Evolutionary conservation across 2,329 filamentous ascomycete genomes (phyloP).

Genomic region (Beauveria asiatica): DNA sequence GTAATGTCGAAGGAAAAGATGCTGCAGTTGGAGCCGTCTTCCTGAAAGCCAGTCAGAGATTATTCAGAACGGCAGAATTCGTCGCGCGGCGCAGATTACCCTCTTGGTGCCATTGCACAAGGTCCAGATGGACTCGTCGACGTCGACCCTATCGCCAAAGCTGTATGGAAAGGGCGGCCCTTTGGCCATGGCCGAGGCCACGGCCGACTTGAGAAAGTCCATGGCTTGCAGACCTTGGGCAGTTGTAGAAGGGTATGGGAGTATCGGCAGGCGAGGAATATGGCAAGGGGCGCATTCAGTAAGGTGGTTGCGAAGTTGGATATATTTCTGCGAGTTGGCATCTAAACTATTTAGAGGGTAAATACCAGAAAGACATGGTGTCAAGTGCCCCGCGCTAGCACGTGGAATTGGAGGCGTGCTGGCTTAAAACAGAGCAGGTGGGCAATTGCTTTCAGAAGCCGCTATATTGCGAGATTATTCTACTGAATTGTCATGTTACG

Average conservation of each 20-base stretch:
- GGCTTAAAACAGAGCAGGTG: neutral
- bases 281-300: neutral
- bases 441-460: neutral
- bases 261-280: neutral
- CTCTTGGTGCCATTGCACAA: constrained; percentile 88
- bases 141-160: constrained; percentile 86
- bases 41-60: constrained; percentile 40
- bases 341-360: too few relatives aligned
- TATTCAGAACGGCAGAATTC: neutral
- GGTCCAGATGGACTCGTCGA: constrained; percentile 93
- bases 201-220: constrained; percentile 97
- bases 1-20: constrained; percentile 92
- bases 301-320: neutral
- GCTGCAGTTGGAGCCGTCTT: constrained; percentile 89
- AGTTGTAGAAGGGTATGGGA: neutral
- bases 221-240: constrained; percentile 38
- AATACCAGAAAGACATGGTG: neutral
- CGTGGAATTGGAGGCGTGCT: neutral
- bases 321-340: neutral
- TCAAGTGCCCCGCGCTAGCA: constrained; percentile 10
- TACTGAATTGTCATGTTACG: too few relatives aligned
- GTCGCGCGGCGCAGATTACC: constrained; percentile 39
- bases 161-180: constrained; percentile 87
- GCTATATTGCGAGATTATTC: neutral
- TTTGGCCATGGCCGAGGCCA: constrained; percentile 93